Conservation (phyloP, 1,284 basidiomycete species). For the Trametes polyzona region DNA sequence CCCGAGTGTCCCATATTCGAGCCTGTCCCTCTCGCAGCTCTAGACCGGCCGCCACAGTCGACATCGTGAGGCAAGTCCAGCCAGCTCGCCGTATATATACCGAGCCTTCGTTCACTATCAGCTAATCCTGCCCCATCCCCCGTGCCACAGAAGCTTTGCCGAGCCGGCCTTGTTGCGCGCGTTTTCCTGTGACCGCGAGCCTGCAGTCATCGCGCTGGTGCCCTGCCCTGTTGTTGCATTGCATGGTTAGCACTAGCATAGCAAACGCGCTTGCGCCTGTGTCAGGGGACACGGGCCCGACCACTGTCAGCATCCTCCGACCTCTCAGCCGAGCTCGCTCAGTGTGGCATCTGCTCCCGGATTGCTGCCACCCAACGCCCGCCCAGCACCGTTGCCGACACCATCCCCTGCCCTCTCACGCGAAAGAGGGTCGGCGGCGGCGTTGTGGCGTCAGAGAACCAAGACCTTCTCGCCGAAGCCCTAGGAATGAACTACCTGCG, state of each 20-base stretch:
- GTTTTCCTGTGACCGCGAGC: no score
- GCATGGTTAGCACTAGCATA: no score
- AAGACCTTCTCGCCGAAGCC: no score
- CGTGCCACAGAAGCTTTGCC: slow-evolving; percentile 12
- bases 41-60: no score
- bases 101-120: neutral
- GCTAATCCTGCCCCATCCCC: neutral
- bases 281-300: no score
- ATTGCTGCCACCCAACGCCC: neutral
- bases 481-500: no score
- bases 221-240: no score
- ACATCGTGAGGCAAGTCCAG: neutral
- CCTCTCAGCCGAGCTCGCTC: neutral
- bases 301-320: neutral
- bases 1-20: neutral
- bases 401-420: no score
- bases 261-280: no score
- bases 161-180: neutral
- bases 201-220: no score
- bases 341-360: neutral
- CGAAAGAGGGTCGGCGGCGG: neutral
- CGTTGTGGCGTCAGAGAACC: neutral
- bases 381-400: no score
- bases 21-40: no score
- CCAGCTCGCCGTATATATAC: neutral